Evolutionary conservation across 2,329 filamentous ascomycete species (phyloP).

Genomic region (Beauveria varroae): DNA sequence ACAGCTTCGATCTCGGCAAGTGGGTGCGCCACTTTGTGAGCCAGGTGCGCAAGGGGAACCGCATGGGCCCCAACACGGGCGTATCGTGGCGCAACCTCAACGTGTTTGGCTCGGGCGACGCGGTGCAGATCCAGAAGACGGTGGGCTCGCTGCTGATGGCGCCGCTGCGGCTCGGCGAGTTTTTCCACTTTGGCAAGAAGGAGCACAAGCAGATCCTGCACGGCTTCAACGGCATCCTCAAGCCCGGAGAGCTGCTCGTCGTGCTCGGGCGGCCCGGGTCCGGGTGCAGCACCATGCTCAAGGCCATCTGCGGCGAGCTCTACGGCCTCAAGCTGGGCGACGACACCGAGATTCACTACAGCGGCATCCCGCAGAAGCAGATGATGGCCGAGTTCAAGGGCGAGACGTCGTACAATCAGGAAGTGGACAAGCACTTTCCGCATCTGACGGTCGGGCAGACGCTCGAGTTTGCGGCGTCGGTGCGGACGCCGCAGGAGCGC

Average conservation of each 20-base stretch:
- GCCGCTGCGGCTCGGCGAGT: slow-evolving; percentile 50
- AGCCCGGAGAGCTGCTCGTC: slow-evolving; percentile 58
- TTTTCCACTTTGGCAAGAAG: slow-evolving; percentile 39
- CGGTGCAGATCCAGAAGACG: slow-evolving; percentile 61
- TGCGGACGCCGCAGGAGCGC: slow-evolving; percentile 58
- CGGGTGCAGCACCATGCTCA: slow-evolving; percentile 58
- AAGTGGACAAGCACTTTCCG: slow-evolving; percentile 68
- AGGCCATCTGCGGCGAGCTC: slow-evolving; percentile 53
- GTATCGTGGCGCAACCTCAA: slow-evolving; percentile 58
- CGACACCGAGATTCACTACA: slow-evolving; percentile 50
- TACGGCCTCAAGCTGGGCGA: slow-evolving; percentile 48
- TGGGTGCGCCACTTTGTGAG: slow-evolving; percentile 34
- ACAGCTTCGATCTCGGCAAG: slow-evolving; percentile 32
- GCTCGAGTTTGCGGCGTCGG: slow-evolving; percentile 62
- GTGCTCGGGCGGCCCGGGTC: slow-evolving; percentile 60
- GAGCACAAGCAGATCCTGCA: slow-evolving; percentile 52
- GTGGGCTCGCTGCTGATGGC: slow-evolving; percentile 51
- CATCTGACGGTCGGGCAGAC: slow-evolving; percentile 71
- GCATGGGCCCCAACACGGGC: slow-evolving; percentile 47
- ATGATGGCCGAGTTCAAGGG: slow-evolving; percentile 56
- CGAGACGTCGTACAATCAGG: slow-evolving; percentile 67
- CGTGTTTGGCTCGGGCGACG: slow-evolving; percentile 59
- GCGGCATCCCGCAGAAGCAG: slow-evolving; percentile 45
- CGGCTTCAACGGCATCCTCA: slow-evolving; percentile 56
- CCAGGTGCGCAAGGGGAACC: slow-evolving; percentile 45